phyloP scores from a whole-genome alignment of 495 filamentous ascomycete species.

The Clohesyomyces aquaticus region DNA sequence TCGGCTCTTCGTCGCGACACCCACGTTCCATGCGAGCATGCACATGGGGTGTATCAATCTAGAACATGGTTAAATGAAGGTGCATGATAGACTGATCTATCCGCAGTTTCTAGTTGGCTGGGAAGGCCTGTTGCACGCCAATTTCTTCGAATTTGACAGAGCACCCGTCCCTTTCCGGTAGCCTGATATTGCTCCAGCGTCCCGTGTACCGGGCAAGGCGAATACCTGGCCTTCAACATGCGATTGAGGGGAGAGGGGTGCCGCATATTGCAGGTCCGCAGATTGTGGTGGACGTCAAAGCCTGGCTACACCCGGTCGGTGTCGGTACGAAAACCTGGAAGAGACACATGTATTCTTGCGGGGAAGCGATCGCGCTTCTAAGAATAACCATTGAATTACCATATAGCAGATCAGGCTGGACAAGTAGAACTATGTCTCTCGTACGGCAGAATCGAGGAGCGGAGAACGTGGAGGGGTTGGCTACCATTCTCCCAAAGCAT shows the following conservation, averaged over 20 bases:
- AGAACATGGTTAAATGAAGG: conserved; percentile 27
- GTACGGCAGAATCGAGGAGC: conserved; percentile 8
- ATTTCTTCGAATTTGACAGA: not conserved
- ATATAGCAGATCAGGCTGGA: no score
- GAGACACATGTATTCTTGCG: not conserved
- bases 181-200: conserved; percentile 16
- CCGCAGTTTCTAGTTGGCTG: conserved; percentile 1
- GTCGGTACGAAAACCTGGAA: not conserved
- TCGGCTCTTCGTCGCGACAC: conserved; percentile 26
- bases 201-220: conserved; percentile 27
- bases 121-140: not conserved
- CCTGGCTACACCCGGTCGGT: not conserved
- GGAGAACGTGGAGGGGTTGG: not conserved
- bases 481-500: not conserved
- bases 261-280: not conserved
- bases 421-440: not conserved
- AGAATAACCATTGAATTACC: no score
- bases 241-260: not conserved
- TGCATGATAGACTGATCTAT: conserved; percentile 6
- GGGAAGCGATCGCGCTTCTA: not conserved
- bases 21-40: conserved; percentile 7
- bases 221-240: not conserved
- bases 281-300: not conserved
- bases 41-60: conserved; percentile 16
- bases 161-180: not conserved